A percentile compares a stretch with the other conserved stretches of the same genome.
Conservation (phyloP, 1,284 basidiomycete species). For the Fomitopsis schrenkii region DNA sequence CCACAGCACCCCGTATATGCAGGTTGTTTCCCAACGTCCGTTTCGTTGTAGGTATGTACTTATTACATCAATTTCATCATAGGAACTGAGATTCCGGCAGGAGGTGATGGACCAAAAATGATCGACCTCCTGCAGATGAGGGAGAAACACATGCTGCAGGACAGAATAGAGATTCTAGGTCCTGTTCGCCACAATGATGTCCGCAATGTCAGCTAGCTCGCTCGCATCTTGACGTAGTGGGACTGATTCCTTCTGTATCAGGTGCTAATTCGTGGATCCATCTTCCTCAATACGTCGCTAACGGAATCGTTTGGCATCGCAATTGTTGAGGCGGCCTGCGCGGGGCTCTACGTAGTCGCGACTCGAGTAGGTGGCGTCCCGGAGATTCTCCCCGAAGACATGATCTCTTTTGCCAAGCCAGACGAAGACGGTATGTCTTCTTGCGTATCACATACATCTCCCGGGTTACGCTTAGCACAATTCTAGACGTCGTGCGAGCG, state of each 20-base stretch:
- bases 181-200: conserved; percentile 81
- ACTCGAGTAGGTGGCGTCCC: conserved; percentile 95
- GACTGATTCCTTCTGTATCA: conserved; percentile 23
- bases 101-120: conserved; percentile 94
- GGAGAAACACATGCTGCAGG: conserved; percentile 86
- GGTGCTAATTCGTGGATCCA: conserved; percentile 82
- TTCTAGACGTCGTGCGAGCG: conserved; percentile 79
- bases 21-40: conserved; percentile 77
- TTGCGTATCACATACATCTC: no score
- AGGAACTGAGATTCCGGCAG: conserved; percentile 30
- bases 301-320: conserved; percentile 98
- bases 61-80: neutral
- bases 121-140: conserved; percentile 96
- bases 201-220: conserved; percentile 50
- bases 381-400: conserved; percentile 89
- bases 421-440: conserved; percentile 65
- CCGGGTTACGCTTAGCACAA: no score
- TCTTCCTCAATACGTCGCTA: conserved; percentile 94
- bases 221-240: neutral
- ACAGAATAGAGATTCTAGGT: conserved; percentile 88
- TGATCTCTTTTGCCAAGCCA: conserved; percentile 92
- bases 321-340: conserved; percentile 93
- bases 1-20: conserved; percentile 89
- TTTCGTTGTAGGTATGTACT: conserved; percentile 77
- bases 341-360: conserved; percentile 92